A percentile compares a stretch with the other conserved stretches of the same genome.
Evolutionary conservation across 139 green algal species (phyloP).

Genomic region (Microglena sp.): DNA sequence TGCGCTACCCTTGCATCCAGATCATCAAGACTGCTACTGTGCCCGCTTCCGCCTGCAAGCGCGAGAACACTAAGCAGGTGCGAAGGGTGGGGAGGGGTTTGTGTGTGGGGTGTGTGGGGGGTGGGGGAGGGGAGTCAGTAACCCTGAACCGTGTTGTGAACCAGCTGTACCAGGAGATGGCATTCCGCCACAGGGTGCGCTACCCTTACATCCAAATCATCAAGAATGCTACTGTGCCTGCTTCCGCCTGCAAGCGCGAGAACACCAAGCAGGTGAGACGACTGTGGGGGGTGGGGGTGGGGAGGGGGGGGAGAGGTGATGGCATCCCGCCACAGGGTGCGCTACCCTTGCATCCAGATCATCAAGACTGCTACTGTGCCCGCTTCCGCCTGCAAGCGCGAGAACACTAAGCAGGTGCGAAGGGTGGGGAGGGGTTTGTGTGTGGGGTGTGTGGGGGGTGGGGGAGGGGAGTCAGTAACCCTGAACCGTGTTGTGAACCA

Average conservation of each 20-base stretch:
- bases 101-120: too few species aligned
- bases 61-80: conserved; percentile 56
- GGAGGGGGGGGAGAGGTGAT: conserved; percentile 46
- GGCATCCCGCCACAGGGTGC: conserved; percentile 88
- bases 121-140: too few species aligned
- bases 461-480: too few species aligned
- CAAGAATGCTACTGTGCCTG: conserved; percentile 83
- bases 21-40: conserved; percentile 97
- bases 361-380: conserved; percentile 92
- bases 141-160: conserved; percentile 93
- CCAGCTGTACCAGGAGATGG: conserved; percentile 97
- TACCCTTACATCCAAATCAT: conserved; percentile 83
- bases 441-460: too few species aligned
- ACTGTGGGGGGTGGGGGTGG: not conserved
- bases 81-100: conserved; percentile 26
- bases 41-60: conserved; percentile 69
- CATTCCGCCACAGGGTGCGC: conserved; percentile 85
- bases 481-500: conserved; percentile 93
- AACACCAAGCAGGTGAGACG: conserved; percentile 48
- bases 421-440: not conserved
- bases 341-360: conserved; percentile 75
- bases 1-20: conserved; percentile 67
- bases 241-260: conserved; percentile 75
- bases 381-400: conserved; percentile 74
- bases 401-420: conserved; percentile 47